Evolutionary conservation across 495 filamentous ascomycete genomes (phyloP).

Genomic region (Aspergillus biplanus): DNA sequence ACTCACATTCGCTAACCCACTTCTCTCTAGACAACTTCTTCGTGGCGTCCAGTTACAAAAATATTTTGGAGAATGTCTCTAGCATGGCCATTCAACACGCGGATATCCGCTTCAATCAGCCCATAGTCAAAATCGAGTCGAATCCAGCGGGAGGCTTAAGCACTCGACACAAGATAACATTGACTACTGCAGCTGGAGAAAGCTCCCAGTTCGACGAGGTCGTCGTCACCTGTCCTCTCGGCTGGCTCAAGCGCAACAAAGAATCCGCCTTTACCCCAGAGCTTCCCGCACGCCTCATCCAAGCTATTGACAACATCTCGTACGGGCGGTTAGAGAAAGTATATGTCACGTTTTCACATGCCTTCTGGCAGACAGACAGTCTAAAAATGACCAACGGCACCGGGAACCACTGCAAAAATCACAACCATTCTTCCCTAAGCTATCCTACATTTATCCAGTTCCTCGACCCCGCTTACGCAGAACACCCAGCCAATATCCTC

Average conservation of each 20-base stretch:
- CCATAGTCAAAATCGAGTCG: conserved; percentile 57
- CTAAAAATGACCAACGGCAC: not conserved
- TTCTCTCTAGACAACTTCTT: conserved; percentile 77
- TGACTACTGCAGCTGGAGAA: conserved; percentile 59
- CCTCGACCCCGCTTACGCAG: conserved; percentile 61
- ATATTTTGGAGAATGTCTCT: conserved; percentile 71
- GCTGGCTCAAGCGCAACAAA: conserved; percentile 82
- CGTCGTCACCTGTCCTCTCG: conserved; percentile 82
- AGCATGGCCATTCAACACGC: conserved; percentile 63
- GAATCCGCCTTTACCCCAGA: conserved; percentile 65
- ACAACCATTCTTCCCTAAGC: conserved; percentile 14
- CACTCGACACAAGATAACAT: conserved; percentile 41
- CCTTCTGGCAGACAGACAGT: conserved; percentile 59
- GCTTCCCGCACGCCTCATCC: conserved; percentile 64
- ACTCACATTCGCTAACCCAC: conserved; percentile 1
- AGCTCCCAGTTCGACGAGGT: conserved; percentile 75
- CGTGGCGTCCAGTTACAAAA: conserved; percentile 81
- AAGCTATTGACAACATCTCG: conserved; percentile 77
- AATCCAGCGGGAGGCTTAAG: conserved; percentile 20
- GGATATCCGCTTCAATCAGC: conserved; percentile 60
- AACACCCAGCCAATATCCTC: conserved; percentile 67
- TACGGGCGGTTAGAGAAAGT: conserved; percentile 93
- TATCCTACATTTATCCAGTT: conserved; percentile 42
- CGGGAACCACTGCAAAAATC: not conserved
- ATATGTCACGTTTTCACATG: conserved; percentile 80